A percentile compares a stretch with the other conserved stretches of the same genome.
Evolutionary conservation across 1,284 basidiomycete genomes (phyloP).

Genomic region (Sanguinoderma infundibulare): DNA sequence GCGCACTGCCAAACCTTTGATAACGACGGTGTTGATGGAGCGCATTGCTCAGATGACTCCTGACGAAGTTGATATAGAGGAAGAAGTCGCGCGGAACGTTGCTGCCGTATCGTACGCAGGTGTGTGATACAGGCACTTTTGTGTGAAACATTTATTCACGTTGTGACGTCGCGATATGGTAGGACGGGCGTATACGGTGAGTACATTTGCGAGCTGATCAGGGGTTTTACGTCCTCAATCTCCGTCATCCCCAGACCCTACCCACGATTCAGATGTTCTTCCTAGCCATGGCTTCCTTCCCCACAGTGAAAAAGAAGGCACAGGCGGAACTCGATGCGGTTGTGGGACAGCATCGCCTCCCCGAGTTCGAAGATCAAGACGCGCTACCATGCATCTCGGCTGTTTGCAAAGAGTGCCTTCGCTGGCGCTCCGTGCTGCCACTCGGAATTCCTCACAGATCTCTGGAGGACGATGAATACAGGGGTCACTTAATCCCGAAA

Average conservation of each 20-base stretch:
- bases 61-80: background rate
- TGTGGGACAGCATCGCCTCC: conserved; percentile 25
- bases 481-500: conserved; percentile 23
- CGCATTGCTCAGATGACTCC: background rate
- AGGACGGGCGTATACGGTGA: background rate
- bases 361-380: conserved; percentile 25
- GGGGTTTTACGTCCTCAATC: background rate
- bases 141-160: background rate
- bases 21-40: conserved; percentile 4
- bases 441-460: conserved; percentile 23
- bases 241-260: background rate
- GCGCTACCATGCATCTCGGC: conserved; percentile 31
- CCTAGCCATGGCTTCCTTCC: conserved; percentile 25
- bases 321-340: conserved; percentile 31
- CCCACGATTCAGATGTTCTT: conserved; percentile 26
- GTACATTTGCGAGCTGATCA: background rate
- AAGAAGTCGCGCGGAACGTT: background rate
- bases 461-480: conserved; percentile 22
- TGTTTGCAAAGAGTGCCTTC: conserved; percentile 28
- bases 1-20: conserved; percentile 1
- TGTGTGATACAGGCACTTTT: background rate
- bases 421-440: conserved; percentile 25
- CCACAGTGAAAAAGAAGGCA: conserved; percentile 27
- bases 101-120: background rate
- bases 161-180: background rate